Conservation (phyloP, 2,329 filamentous ascomycete species). For the Colletotrichum musicola region DNA sequence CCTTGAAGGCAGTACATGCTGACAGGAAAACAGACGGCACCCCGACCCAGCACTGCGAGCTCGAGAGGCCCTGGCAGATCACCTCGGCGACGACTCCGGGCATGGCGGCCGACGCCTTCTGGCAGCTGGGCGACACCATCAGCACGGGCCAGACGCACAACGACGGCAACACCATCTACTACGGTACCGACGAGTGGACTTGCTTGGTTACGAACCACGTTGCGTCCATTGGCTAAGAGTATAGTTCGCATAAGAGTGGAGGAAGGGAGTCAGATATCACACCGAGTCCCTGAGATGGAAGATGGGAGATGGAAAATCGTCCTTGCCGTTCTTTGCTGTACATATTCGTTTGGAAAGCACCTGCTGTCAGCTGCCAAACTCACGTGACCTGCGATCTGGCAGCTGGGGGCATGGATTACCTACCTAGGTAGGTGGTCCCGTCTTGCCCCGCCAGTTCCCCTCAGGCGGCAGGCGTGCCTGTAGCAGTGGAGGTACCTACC, state of each 20-base stretch:
- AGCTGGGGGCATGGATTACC: too few species aligned
- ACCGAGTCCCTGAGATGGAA: background rate
- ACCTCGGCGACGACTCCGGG: conserved; percentile 47
- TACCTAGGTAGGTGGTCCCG: too few species aligned
- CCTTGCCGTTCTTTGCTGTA: conserved; percentile 13
- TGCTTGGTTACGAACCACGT: conserved; percentile 61
- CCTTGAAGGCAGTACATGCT: too few species aligned
- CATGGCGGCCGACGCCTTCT: conserved; percentile 54
- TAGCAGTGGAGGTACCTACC: too few species aligned
- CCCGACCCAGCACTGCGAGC: conserved; percentile 45
- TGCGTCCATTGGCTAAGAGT: conserved; percentile 22
- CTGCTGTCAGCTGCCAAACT: too few species aligned
- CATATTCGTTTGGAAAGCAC: background rate
- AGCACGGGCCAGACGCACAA: conserved; percentile 56
- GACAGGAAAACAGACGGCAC: conserved; percentile 42
- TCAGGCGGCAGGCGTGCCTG: too few species aligned
- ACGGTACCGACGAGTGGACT: conserved; percentile 54
- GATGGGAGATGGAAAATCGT: background rate
- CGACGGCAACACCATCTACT: conserved; percentile 61
- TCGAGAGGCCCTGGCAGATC: conserved; percentile 63
- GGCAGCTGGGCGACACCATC: conserved; percentile 56
- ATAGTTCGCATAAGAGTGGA: background rate
- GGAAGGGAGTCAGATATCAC: background rate
- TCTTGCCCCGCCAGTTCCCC: too few species aligned
- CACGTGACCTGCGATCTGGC: too few species aligned